phyloP scores from a whole-genome alignment of 192 early-diverging fungal species.

The Umbelopsis ramanniana region DNA sequence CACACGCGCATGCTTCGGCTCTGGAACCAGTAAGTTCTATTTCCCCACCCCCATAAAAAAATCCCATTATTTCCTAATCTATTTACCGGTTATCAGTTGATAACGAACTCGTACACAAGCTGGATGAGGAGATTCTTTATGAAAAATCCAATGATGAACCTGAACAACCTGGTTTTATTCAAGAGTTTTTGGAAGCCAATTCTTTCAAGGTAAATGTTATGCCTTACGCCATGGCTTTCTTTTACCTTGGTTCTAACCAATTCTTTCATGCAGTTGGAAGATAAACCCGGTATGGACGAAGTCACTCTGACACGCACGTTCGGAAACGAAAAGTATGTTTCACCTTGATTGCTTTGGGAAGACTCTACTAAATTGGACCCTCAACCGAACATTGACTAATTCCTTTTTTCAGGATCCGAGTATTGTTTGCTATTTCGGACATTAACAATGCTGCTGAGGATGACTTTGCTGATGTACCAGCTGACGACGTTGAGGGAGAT shows the following conservation, averaged over 20 bases:
- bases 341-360: not conserved
- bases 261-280: slow-evolving; percentile 67
- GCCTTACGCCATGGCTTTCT: too few species aligned
- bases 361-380: not conserved
- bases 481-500: slow-evolving; percentile 60
- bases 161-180: slow-evolving; percentile 69
- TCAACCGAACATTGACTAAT: not conserved
- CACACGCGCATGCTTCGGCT: not conserved
- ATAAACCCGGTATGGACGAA: slow-evolving; percentile 77
- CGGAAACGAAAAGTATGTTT: slow-evolving; percentile 84
- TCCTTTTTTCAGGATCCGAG: slow-evolving; percentile 66
- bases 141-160: slow-evolving; percentile 67
- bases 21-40: not conserved
- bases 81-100: slow-evolving; percentile 50
- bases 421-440: slow-evolving; percentile 85
- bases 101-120: slow-evolving; percentile 70
- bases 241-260: too few species aligned
- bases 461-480: slow-evolving; percentile 58
- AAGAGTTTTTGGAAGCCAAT: slow-evolving; percentile 69
- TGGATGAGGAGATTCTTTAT: slow-evolving; percentile 76
- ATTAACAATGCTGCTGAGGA: slow-evolving; percentile 78
- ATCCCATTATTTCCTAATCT: not conserved
- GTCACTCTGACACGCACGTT: slow-evolving; percentile 82
- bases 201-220: slow-evolving; percentile 53
- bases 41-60: not conserved